phyloP scores from a whole-genome alignment of 192 early-diverging fungal species.

The Cladochytrium replicatum region DNA sequence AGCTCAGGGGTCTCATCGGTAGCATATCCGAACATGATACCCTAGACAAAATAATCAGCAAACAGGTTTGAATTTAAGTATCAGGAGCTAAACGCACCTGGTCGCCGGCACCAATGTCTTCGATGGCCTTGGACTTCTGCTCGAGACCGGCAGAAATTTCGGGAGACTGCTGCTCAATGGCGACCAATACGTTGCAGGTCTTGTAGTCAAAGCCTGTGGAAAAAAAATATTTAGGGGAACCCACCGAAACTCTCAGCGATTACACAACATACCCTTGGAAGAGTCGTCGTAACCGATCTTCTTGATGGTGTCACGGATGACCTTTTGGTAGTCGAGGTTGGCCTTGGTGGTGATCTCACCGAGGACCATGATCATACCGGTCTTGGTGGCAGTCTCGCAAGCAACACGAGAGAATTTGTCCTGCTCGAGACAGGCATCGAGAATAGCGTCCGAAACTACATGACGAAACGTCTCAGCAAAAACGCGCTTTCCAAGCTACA shows the following conservation, averaged over 20 bases:
- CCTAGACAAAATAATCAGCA: conserved; percentile 31
- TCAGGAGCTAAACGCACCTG: conserved; percentile 60
- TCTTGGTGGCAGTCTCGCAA: conserved; percentile 99
- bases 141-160: conserved; percentile 97
- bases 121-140: conserved; percentile 80
- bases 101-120: conserved; percentile 99
- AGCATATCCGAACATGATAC: conserved; percentile 79
- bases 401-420: conserved; percentile 98
- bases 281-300: conserved; percentile 99
- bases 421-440: conserved; percentile 86
- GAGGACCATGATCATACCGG: conserved; percentile 99
- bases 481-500: conserved; percentile 3
- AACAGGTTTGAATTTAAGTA: conserved; percentile 52
- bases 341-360: conserved; percentile 99
- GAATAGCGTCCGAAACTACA: conserved; percentile 90
- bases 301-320: conserved; percentile 98
- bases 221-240: neutral
- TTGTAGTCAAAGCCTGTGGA: conserved; percentile 92
- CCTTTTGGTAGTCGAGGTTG: conserved; percentile 96
- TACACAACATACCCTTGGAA: conserved; percentile 57
- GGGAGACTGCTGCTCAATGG: conserved; percentile 99
- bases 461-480: neutral
- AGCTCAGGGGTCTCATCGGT: conserved; percentile 98
- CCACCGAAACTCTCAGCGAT: neutral
- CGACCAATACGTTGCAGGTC: conserved; percentile 99